phyloP scores from a whole-genome alignment of 2,329 filamentous ascomycete genomes.

The Amphichorda felina region DNA sequence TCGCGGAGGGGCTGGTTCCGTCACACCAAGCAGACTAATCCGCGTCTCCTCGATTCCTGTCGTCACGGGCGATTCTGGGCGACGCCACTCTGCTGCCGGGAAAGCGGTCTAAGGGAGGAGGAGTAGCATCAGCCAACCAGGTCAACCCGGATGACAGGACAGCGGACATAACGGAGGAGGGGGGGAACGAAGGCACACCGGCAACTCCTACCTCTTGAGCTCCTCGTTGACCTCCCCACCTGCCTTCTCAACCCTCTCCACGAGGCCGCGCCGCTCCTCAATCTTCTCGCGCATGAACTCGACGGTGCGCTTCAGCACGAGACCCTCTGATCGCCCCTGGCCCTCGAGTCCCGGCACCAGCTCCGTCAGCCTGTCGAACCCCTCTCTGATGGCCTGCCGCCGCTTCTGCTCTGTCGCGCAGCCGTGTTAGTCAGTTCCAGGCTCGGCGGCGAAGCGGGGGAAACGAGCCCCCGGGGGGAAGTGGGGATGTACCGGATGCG shows the following conservation, averaged over 20 bases:
- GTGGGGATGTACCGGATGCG: slow-evolving; percentile 29
- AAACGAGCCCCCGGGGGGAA: background rate
- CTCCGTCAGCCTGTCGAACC: slow-evolving; percentile 70
- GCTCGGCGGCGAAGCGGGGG: too few relatives aligned
- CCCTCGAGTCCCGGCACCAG: slow-evolving; percentile 75
- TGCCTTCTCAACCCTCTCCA: slow-evolving; percentile 44
- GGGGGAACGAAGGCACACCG: background rate
- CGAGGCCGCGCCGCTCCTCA: slow-evolving; percentile 42
- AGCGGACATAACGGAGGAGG: background rate
- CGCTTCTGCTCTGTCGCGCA: slow-evolving; percentile 27
- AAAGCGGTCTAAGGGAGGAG: too few relatives aligned
- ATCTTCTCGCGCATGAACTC: slow-evolving; percentile 53
- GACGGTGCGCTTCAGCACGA: slow-evolving; percentile 64
- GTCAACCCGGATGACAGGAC: too few relatives aligned
- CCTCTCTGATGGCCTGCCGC: slow-evolving; percentile 59
- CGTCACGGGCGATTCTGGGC: too few relatives aligned
- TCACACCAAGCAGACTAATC: too few relatives aligned
- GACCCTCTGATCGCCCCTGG: slow-evolving; percentile 72
- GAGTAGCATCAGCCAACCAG: too few relatives aligned
- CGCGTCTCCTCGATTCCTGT: too few relatives aligned
- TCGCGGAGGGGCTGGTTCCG: too few relatives aligned
- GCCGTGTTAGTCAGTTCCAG: background rate
- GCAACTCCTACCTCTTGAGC: slow-evolving; percentile 30
- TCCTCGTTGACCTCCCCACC: slow-evolving; percentile 43
- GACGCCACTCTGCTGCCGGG: too few relatives aligned